Percentiles rank a stretch among this genome's conserved stretches.
phyloP scores from a whole-genome alignment of 805 yeast genomes.

The Hanseniaspora meyeri region DNA sequence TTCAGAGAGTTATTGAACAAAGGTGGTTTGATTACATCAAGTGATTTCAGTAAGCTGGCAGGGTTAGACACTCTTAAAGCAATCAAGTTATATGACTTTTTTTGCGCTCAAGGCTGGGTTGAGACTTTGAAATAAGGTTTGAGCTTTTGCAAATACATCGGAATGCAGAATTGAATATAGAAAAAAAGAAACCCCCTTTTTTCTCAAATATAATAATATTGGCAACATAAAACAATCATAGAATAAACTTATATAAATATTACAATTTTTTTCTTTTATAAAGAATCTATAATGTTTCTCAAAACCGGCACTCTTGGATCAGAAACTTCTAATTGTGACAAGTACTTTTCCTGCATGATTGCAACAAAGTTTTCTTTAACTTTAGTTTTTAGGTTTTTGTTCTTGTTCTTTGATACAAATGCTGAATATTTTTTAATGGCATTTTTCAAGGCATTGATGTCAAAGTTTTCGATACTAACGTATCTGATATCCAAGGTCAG shows the following conservation, averaged over 20 bases:
- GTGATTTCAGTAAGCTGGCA: slow-evolving; percentile 70
- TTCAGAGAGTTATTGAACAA: slow-evolving; percentile 77
- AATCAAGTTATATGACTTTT: slow-evolving; percentile 80
- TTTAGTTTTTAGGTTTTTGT: slow-evolving; percentile 25
- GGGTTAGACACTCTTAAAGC: slow-evolving; percentile 82
- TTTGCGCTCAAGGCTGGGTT: slow-evolving; percentile 83
- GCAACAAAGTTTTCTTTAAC: slow-evolving; percentile 29
- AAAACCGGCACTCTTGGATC: slow-evolving; percentile 26
- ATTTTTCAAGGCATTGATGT: slow-evolving; percentile 48
- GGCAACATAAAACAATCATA: not conserved
- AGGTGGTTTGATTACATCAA: slow-evolving; percentile 73
- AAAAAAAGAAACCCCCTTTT: too few species aligned
- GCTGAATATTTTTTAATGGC: slow-evolving; percentile 62
- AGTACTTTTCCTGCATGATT: slow-evolving; percentile 26
- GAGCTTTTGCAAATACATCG: not conserved
- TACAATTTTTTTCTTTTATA: not conserved
- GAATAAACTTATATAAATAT: not conserved
- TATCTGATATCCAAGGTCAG: slow-evolving; percentile 58
- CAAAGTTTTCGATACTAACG: slow-evolving; percentile 28
- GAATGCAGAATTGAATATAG: not conserved
- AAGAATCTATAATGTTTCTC: slow-evolving; percentile 21
- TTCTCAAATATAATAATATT: too few species aligned
- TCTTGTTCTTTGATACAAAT: slow-evolving; percentile 35
- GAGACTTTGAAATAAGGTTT: slow-evolving; percentile 16
- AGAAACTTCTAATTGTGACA: slow-evolving; percentile 22